phyloP scores from a whole-genome alignment of 2,329 filamentous ascomycete species.

The Fusarium keratoplasticum region DNA sequence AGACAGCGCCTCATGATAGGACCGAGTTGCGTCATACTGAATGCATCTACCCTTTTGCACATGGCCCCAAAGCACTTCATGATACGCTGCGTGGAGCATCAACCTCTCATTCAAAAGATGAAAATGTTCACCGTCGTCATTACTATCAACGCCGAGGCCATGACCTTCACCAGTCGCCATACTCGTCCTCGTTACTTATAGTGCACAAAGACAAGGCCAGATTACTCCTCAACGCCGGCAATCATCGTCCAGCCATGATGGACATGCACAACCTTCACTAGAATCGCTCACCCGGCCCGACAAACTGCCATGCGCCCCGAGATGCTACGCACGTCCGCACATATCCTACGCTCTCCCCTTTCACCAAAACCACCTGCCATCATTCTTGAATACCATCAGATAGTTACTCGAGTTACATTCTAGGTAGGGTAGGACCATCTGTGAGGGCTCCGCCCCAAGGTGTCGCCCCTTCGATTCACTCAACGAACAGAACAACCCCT shows the following conservation, averaged over 20 bases:
- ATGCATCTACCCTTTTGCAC: not conserved
- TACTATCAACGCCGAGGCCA: not conserved
- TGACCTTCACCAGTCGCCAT: not conserved
- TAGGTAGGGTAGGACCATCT: constrained; percentile 42
- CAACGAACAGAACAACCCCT: constrained; percentile 41
- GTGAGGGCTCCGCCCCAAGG: constrained; percentile 25
- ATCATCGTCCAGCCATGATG: constrained; percentile 20
- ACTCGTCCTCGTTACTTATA: constrained; percentile 1
- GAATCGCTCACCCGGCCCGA: constrained; percentile 18
- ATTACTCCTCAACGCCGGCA: constrained; percentile 24
- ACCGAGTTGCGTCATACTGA: too few species aligned
- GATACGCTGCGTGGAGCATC: not conserved
- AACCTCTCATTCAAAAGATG: not conserved
- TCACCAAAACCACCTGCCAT: constrained; percentile 43
- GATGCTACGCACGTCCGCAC: constrained; percentile 38
- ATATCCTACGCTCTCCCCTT: constrained; percentile 36
- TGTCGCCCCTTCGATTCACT: constrained; percentile 32
- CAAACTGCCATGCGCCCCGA: constrained; percentile 20
- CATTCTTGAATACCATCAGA: constrained; percentile 43
- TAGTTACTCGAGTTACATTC: constrained; percentile 48
- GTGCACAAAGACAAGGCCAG: constrained; percentile 8
- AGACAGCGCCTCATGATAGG: not conserved
- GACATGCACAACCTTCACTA: constrained; percentile 24
- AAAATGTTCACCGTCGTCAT: not conserved
- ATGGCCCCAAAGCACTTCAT: not conserved